Base-by-base conservation (phyloP, 148 eudicot genomes). In the Mesembryanthemum crystallinum region DNA sequence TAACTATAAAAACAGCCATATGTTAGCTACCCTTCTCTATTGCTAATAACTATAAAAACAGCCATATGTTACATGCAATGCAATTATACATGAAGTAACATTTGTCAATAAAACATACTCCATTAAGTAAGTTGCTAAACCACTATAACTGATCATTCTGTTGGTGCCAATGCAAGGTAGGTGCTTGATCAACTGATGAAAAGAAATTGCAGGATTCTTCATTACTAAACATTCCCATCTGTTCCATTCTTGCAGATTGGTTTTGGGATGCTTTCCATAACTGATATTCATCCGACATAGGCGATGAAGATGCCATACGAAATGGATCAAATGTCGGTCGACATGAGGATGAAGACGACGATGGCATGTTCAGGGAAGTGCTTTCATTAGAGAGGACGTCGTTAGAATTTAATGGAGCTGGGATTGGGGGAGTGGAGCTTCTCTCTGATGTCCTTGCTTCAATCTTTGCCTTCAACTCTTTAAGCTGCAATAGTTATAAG, bases 101-200 rank as follows among this genome's bases (percentile, higher is more conserved):
- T 39, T 39, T 39, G 0, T 9, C 3, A 39, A 39, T 39, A 47
- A 47, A 47, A 9, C 52, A 12, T 47, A n/a, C n/a, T n/a, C n/a
- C n/a, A n/a, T n/a, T n/a, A n/a, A n/a, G n/a, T n/a, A n/a, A n/a
- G n/a, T n/a, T n/a, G n/a, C n/a, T n/a, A n/a, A n/a, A 49, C 33
- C 6, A 71, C 18, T 54, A 52, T 1, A 54, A 84, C n/a, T 81
- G 84, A 60, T 83, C 84, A 27, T 43, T 67, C 30, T 73, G 73
- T 63, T 79, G 81, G 84, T 86, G 82, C 90, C 88, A 88, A 49
- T 87, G 91, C 70, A 91, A 85, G 58, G 85, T 78, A 0, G 96
- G 96, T 78, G 92, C 83, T 78, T 91, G 89, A 74, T 89, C 92
- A 64, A 89, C 91, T 1, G 91, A 84, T 1, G 91, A 84, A 35